Percentiles rank a stretch among this genome's conserved stretches.
These are phyloP conservation scores for Apostasia shenzhenica DNA, from an alignment of 106 monocot genomes.

Conservation along the genomic window DNA sequence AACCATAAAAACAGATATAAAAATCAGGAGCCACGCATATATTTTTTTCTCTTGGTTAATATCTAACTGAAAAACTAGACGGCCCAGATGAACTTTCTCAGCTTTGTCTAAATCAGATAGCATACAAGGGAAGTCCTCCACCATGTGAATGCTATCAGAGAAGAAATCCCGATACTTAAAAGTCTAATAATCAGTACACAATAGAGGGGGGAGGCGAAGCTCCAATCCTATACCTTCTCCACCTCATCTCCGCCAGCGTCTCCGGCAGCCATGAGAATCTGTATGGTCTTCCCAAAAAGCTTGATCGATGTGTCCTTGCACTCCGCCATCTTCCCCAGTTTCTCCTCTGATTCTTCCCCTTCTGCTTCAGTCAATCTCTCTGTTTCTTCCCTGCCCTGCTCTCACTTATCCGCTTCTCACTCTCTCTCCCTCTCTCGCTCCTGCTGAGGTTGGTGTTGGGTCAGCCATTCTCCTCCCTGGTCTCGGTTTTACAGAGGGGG, in stretches of 20 bases:
- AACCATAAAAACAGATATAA: neutral
- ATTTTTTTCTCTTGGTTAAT: neutral
- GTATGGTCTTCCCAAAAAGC: slow-evolving; percentile 61
- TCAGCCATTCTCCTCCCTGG: neutral
- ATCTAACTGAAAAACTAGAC: neutral
- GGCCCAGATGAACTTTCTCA: neutral
- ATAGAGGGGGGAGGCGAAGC: neutral
- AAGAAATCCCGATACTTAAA: no score
- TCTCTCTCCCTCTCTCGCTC: neutral
- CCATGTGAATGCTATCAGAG: no score
- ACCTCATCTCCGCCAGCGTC: slow-evolving; percentile 10
- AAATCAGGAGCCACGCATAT: neutral
- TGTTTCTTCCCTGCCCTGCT: neutral
- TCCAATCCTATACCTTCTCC: slow-evolving; percentile 12
- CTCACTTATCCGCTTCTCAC: neutral
- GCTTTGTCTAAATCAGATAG: no score
- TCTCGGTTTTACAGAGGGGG: neutral
- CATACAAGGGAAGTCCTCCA: no score
- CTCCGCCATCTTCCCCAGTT: neutral
- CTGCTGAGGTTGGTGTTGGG: neutral
- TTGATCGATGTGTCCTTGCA: slow-evolving; percentile 36
- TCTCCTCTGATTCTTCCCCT: neutral
- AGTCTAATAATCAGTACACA: no score
- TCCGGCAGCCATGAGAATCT: neutral
- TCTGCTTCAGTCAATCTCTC: neutral